phyloP scores from a whole-genome alignment of 164 flowering plant species.

The Berberis thunbergii region DNA sequence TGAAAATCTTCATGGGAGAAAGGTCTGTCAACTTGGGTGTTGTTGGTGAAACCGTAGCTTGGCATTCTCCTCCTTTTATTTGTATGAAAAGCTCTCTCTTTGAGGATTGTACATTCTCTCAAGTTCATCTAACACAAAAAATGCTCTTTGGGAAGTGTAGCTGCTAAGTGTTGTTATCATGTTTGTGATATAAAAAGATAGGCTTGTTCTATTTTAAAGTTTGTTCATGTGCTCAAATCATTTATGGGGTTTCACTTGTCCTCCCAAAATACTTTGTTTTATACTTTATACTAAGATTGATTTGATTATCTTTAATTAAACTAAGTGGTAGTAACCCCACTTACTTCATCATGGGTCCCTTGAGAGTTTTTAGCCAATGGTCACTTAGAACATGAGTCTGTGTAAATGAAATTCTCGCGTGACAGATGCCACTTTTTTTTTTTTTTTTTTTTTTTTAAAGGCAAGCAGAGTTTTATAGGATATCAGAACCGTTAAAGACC shows the following conservation, averaged over 20 bases:
- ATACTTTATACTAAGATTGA: background rate
- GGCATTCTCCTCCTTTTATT: slow-evolving; percentile 19
- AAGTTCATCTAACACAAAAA: background rate
- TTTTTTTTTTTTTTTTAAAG: too few relatives aligned
- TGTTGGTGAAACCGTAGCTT: background rate
- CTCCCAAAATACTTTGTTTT: background rate
- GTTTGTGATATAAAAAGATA: slow-evolving; percentile 12
- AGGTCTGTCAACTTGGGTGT: slow-evolving; percentile 16
- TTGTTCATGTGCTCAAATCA: slow-evolving; percentile 63
- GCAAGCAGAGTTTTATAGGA: too few relatives aligned
- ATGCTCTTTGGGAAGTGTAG: slow-evolving; percentile 33
- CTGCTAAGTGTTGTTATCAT: slow-evolving; percentile 23
- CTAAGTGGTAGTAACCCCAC: background rate
- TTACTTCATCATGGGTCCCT: background rate
- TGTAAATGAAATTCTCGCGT: background rate
- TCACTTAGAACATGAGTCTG: background rate
- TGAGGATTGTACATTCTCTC: slow-evolving; percentile 25
- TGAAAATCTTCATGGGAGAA: slow-evolving; percentile 58
- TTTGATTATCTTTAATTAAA: background rate
- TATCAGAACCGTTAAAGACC: too few relatives aligned
- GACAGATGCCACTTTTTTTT: too few relatives aligned
- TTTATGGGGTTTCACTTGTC: slow-evolving; percentile 37
- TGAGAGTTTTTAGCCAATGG: background rate
- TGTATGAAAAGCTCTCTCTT: slow-evolving; percentile 34
- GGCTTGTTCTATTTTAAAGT: background rate